Percentiles rank a stretch among this genome's conserved stretches.
Conservation (phyloP, 129 eudicot genomes). For the Ambrosia trifida region DNA sequence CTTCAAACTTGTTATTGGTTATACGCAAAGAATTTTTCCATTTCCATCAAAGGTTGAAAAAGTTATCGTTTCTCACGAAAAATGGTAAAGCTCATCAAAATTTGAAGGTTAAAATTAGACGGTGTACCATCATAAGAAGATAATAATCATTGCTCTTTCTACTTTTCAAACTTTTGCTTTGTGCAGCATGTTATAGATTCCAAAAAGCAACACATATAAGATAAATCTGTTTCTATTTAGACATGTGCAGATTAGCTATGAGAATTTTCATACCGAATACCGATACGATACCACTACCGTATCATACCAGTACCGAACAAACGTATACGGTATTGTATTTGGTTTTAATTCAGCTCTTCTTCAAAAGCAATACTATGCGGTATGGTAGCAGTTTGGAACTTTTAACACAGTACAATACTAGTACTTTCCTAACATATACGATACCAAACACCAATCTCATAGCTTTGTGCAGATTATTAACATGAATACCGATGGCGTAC, state of each 20-base stretch:
- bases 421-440: too few relatives aligned
- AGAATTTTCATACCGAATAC: too few relatives aligned
- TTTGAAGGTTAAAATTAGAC: not conserved
- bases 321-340: too few relatives aligned
- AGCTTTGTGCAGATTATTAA: too few relatives aligned
- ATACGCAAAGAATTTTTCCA: slow-evolving; percentile 18
- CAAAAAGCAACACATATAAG: slow-evolving; percentile 2
- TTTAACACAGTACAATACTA: too few relatives aligned
- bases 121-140: not conserved
- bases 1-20: slow-evolving; percentile 9
- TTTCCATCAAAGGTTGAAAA: slow-evolving; percentile 8
- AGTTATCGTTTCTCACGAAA: slow-evolving; percentile 10
- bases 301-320: too few relatives aligned
- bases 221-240: not conserved
- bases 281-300: too few relatives aligned
- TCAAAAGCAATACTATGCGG: too few relatives aligned
- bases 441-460: too few relatives aligned
- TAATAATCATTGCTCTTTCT: slow-evolving; percentile 11
- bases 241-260: not conserved
- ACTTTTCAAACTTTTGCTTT: slow-evolving; percentile 23
- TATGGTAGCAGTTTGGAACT: too few relatives aligned
- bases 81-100: slow-evolving; percentile 8
- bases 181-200: not conserved
- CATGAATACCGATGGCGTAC: too few relatives aligned
- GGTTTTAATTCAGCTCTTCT: too few relatives aligned